phyloP scores from a whole-genome alignment of 139 green algal genomes.

The Chloropicon primus region DNA sequence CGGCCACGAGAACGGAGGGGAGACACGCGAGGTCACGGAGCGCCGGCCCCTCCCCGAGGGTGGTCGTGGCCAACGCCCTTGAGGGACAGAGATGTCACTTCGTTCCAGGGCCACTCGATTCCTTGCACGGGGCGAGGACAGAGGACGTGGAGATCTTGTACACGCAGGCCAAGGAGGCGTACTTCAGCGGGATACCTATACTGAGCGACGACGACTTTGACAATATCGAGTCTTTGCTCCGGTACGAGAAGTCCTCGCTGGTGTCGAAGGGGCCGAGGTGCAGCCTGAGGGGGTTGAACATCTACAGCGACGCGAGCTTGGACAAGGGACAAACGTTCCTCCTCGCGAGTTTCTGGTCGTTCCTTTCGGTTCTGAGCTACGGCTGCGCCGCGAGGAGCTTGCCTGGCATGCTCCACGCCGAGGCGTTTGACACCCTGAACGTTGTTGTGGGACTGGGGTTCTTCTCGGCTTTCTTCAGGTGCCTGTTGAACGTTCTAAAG shows the following conservation, averaged over 20 bases:
- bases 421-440: not conserved
- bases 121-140: not conserved
- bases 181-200: not conserved
- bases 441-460: not conserved
- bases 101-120: not conserved
- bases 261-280: slow-evolving; percentile 1
- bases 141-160: not conserved
- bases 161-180: not conserved
- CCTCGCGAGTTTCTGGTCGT: not conserved
- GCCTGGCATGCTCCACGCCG: not conserved
- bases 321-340: not conserved
- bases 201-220: not conserved
- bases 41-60: not conserved
- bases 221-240: not conserved
- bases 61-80: not conserved
- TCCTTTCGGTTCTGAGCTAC: not conserved
- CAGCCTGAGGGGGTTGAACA: not conserved
- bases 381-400: not conserved
- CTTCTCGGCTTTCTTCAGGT: not conserved
- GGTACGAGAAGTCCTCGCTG: not conserved
- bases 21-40: not conserved
- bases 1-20: not conserved
- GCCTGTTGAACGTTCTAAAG: not conserved
- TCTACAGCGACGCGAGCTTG: not conserved
- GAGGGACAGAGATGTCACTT: not conserved